Conservation (phyloP, 2,329 filamentous ascomycete species). For the Xylaria sp. region DNA sequence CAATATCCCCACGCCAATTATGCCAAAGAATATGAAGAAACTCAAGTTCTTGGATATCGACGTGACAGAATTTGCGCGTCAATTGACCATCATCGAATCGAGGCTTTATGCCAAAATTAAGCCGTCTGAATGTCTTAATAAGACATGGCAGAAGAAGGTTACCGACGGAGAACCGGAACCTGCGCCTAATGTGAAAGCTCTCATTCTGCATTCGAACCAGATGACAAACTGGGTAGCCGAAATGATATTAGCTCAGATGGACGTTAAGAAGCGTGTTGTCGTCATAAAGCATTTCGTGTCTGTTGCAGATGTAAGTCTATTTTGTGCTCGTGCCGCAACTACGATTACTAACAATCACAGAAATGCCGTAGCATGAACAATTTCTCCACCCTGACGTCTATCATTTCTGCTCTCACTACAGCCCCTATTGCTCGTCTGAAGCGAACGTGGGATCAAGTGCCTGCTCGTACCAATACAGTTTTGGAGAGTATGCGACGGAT, state of each 20-base stretch:
- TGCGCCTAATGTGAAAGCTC: constrained; percentile 91
- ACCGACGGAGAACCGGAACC: constrained; percentile 83
- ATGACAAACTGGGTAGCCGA: constrained; percentile 99
- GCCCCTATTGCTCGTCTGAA: constrained; percentile 94
- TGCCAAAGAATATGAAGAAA: constrained; percentile 99
- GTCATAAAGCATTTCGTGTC: constrained; percentile 99
- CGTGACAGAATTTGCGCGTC: constrained; percentile 93
- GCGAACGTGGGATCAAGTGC: constrained; percentile 94
- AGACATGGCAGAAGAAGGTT: constrained; percentile 98
- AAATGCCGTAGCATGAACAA: constrained; percentile 96
- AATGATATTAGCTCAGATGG: constrained; percentile 95
- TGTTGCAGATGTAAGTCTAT: constrained; percentile 84
- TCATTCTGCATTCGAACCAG: constrained; percentile 98
- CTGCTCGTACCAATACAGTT: constrained; percentile 80
- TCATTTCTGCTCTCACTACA: constrained; percentile 94
- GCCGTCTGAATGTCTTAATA: constrained; percentile 94
- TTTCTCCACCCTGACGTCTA: constrained; percentile 96
- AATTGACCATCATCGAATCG: constrained; percentile 96
- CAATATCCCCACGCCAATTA: constrained; percentile 85
- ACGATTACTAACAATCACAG: constrained; percentile 57
- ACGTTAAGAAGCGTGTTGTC: constrained; percentile 94
- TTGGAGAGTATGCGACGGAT: constrained; percentile 92
- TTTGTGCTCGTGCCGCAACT: constrained; percentile 10
- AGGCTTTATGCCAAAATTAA: constrained; percentile 95
- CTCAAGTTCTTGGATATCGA: constrained; percentile 98